phyloP scores from a whole-genome alignment of 495 filamentous ascomycete species.

The Glarea lozoyensis region DNA sequence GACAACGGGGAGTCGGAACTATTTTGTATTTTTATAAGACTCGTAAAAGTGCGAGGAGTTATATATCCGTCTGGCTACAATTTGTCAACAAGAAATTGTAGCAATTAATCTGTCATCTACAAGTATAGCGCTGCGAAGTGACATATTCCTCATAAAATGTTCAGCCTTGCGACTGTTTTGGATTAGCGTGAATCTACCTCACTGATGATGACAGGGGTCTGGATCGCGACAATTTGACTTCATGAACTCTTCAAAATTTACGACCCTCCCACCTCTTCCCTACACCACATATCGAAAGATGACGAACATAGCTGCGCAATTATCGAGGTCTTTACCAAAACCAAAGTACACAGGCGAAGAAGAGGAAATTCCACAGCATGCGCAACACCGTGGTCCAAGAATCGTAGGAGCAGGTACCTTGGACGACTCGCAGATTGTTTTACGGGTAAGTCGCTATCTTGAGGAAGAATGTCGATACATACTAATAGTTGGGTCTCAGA shows the following conservation, averaged over 20 bases:
- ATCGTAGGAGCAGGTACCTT: slow-evolving; percentile 69
- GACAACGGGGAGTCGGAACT: slow-evolving; percentile 7
- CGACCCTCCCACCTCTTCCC: neutral
- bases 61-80: slow-evolving; percentile 1
- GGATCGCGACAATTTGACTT: slow-evolving; percentile 12
- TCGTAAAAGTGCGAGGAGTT: slow-evolving; percentile 8
- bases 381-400: slow-evolving; percentile 67
- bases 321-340: slow-evolving; percentile 77
- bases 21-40: slow-evolving; percentile 13
- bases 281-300: slow-evolving; percentile 31
- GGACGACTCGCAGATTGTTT: slow-evolving; percentile 78
- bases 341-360: slow-evolving; percentile 83
- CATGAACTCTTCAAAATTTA: slow-evolving; percentile 8
- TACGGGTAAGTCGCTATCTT: slow-evolving; percentile 48
- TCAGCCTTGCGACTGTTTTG: no score
- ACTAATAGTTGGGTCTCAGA: no score
- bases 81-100: no score
- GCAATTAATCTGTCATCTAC: no score
- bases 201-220: neutral
- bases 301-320: slow-evolving; percentile 64
- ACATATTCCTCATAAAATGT: no score
- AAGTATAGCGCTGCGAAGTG: neutral
- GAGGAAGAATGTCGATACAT: slow-evolving; percentile 10
- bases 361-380: slow-evolving; percentile 65
- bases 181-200: neutral